Conservation (phyloP, 2,329 filamentous ascomycete species). For the Colletotrichum sansevieriae region DNA sequence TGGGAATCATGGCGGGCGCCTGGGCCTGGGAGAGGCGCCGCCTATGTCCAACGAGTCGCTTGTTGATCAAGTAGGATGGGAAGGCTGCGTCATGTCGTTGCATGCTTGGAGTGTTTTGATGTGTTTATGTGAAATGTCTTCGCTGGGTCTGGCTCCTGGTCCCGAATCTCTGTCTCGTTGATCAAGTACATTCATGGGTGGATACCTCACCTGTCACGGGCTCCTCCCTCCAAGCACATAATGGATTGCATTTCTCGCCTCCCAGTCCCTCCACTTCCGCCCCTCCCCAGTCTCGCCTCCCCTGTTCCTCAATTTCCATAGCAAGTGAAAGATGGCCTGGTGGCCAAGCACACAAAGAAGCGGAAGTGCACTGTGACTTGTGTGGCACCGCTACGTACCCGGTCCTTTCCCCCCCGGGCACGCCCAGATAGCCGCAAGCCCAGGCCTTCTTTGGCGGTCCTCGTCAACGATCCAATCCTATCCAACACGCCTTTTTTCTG, state of each 20-base stretch:
- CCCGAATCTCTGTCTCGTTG: too few species aligned
- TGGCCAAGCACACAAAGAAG: slow-evolving; percentile 24
- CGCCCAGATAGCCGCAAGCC: slow-evolving; percentile 33
- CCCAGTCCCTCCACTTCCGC: slow-evolving; percentile 22
- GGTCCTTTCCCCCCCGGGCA: slow-evolving; percentile 10
- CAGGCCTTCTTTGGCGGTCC: slow-evolving; percentile 33
- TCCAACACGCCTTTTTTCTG: slow-evolving; percentile 4
- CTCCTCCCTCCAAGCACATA: slow-evolving; percentile 4
- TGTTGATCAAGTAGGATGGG: background rate
- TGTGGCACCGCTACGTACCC: slow-evolving; percentile 29
- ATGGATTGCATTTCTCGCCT: slow-evolving; percentile 5
- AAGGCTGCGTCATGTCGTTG: background rate
- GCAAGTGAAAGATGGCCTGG: slow-evolving; percentile 11
- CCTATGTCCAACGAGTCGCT: background rate
- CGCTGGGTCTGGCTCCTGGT: background rate
- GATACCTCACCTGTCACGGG: background rate
- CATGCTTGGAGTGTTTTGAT: background rate
- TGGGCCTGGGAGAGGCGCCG: slow-evolving; percentile 13
- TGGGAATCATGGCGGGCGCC: slow-evolving; percentile 28
- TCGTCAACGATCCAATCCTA: slow-evolving; percentile 6
- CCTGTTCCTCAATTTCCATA: background rate
- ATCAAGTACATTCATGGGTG: too few species aligned
- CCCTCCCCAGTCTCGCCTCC: slow-evolving; percentile 8
- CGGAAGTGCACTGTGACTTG: slow-evolving; percentile 28
- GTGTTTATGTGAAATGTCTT: background rate